Base-by-base conservation (phyloP, 805 yeast species). In the Brettanomyces naardenensis region DNA sequence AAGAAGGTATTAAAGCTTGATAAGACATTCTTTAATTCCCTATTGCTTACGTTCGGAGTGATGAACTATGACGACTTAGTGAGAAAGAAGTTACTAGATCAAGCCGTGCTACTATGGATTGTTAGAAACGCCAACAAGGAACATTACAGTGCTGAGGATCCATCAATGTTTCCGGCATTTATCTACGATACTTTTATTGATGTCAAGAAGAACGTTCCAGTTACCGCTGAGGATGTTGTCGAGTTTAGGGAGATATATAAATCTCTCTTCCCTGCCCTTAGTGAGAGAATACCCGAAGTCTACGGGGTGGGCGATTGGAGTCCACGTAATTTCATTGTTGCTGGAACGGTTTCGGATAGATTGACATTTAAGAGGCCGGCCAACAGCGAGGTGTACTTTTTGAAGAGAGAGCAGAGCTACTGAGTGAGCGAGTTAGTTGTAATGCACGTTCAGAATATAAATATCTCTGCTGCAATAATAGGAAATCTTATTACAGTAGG, bases 101-200 rank as follows among this genome's bases (percentile, higher is more conserved):
- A 78, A 46, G 70, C 72, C 2, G 61, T 83, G 55, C 54, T 79
- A 17, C 55, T 83, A 28, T 83, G 80, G 75, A 61, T 82, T 19
- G 72, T 82, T 26, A 65, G 87, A 47, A 69, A 74, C 40, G 61
- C 65, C 40, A 80, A 78, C 51, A 62, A 61, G 32, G 46, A 52
- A 4, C 56, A 52, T 13, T 64, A 66, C 39, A 52, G 48, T 7
- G 56, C 47, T 21, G 34, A n/a, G 3, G 69, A 63, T 27, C 52
- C 52, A 17, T 55, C 59, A 27, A 56, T 53, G 28, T 56, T 73
- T 14, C 83, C 86, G 1, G 61, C 64, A 3, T 80, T 81, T 68
- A 66, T 80, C 15, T 40, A 31, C 18, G 37, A 45, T 2, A 41
- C 49, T 3, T 58, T 52, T 31, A 36, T 45, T 9, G 50, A 49